Evolutionary conservation across 108 stramenopile genomes (phyloP).

Genomic region (Nitzschia sp.): DNA sequence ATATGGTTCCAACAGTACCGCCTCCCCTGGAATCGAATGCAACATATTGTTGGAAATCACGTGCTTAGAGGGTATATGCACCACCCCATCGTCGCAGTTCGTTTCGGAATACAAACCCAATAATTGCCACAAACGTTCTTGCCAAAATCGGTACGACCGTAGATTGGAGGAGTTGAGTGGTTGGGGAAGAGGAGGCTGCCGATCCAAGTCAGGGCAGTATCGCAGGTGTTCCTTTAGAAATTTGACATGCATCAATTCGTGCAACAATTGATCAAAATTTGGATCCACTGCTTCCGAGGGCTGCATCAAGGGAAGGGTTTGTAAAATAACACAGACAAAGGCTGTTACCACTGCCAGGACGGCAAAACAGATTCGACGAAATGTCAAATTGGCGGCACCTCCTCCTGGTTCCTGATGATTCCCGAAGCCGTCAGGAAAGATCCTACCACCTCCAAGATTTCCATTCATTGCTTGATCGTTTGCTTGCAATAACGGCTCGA

Average conservation of each 20-base stretch:
- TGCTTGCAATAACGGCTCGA: slow-evolving; percentile 1
- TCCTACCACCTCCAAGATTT: too few species aligned
- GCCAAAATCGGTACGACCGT: not conserved
- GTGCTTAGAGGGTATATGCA: slow-evolving; percentile 45
- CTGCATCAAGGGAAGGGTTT: slow-evolving; percentile 31
- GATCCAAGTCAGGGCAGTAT: slow-evolving; percentile 24
- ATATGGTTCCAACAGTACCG: slow-evolving; percentile 11
- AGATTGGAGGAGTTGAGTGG: not conserved
- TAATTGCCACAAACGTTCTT: not conserved
- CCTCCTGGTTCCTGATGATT: not conserved
- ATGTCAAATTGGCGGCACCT: slow-evolving; percentile 28
- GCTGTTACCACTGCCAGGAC: slow-evolving; percentile 37
- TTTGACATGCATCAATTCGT: slow-evolving; percentile 29
- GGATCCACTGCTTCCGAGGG: slow-evolving; percentile 14
- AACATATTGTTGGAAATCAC: slow-evolving; percentile 16
- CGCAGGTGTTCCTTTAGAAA: slow-evolving; percentile 18
- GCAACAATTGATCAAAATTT: slow-evolving; percentile 26
- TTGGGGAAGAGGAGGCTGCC: not conserved
- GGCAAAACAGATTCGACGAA: slow-evolving; percentile 49
- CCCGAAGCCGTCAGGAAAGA: too few species aligned
- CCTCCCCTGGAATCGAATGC: slow-evolving; percentile 16
- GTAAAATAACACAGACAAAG: slow-evolving; percentile 42
- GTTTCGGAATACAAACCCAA: slow-evolving; percentile 7
- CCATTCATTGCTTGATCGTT: too few species aligned
- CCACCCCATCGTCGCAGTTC: slow-evolving; percentile 48